Base-by-base conservation (phyloP, 2,329 filamentous ascomycete species). In the Penicillium sp. region DNA sequence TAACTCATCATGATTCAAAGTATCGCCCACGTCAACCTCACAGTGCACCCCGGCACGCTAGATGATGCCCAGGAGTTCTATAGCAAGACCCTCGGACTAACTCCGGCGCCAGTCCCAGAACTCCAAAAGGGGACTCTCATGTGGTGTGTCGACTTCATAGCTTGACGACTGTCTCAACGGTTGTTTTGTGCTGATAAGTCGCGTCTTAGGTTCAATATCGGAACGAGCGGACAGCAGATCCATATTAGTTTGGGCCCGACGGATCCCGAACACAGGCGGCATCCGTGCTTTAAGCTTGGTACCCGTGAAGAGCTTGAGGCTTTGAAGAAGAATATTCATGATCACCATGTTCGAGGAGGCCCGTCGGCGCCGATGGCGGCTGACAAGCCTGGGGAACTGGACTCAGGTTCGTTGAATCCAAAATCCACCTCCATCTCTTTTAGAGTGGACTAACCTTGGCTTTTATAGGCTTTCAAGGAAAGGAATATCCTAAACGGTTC, bases 401-500 rank as follows among this genome's bases (percentile, higher is more conserved):
- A 75, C 60, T 77, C 73, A 43, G 75, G 75, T 78, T 22, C 9
- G 18, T 22, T 1, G 47, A 51, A 69, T 18, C n/a, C n/a, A n/a
- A 51, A 20, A 22, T 42, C 42, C 11, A 33, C 0, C 9, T 11
- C 3, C 7, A 4, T 37, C 5, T 9, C 1, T 37, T 11, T 18
- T 8, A 1, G 9, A 15, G 15, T 18, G 5, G 7, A 4, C 33
- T 37, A 18, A 18, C 12, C 1, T 37, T 3, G 8, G n/a, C 9
- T 37, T 18, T 41, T 3, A n/a, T 48, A 80, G 79, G 82, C 2
- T 70, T 75, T 0, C 74, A 82, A 63, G 83, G 82, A 0, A 78
- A 80, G 1, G 85, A 87, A 67, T 86, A 85, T 62, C 84, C 85
- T 0, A 75, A 72, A 33, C 75, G 85, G 14, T 88, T 88, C 68